These are phyloP conservation scores for Colletotrichum tabaci DNA, from an alignment of 2,329 filamentous ascomycete species.

Conservation along the genomic window DNA sequence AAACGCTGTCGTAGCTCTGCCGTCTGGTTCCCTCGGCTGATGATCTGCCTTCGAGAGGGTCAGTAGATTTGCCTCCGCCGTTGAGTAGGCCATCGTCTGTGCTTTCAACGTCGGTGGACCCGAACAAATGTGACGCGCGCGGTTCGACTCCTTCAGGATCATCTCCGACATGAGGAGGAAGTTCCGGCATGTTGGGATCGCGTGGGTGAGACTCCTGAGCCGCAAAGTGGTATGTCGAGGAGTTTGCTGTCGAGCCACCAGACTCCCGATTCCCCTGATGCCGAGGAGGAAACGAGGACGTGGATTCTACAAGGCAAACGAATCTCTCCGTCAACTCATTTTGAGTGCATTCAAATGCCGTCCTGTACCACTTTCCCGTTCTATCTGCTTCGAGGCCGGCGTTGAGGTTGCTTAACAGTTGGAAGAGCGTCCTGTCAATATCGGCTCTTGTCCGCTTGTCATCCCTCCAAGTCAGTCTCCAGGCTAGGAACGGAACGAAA, in stretches of 20 bases:
- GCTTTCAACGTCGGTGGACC: not conserved
- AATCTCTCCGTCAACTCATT: slow-evolving; percentile 2
- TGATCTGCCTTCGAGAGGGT: not conserved
- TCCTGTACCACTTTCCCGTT: slow-evolving; percentile 10
- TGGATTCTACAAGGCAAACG: not conserved
- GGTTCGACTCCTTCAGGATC: not conserved
- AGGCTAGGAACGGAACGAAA: slow-evolving; percentile 14
- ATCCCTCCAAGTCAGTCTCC: slow-evolving; percentile 20
- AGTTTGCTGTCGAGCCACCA: no score
- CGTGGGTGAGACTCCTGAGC: not conserved
- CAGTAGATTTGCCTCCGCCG: not conserved
- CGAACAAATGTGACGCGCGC: not conserved
- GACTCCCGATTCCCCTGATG: no score
- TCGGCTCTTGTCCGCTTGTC: slow-evolving; percentile 7
- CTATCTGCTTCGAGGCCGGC: slow-evolving; percentile 4
- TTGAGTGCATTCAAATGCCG: slow-evolving; percentile 16
- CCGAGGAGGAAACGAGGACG: no score
- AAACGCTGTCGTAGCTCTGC: not conserved
- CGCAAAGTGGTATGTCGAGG: no score
- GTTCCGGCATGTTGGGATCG: not conserved
- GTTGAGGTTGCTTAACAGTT: slow-evolving; percentile 14
- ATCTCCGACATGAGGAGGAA: not conserved
- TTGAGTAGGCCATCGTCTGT: not conserved
- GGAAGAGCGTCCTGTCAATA: slow-evolving; percentile 9
- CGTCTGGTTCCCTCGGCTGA: not conserved